Percentiles rank a stretch among this genome's conserved stretches.
These are phyloP conservation scores for Fusarium praegraminearum DNA, from an alignment of 2,329 filamentous ascomycete genomes.

Conservation along the genomic window DNA sequence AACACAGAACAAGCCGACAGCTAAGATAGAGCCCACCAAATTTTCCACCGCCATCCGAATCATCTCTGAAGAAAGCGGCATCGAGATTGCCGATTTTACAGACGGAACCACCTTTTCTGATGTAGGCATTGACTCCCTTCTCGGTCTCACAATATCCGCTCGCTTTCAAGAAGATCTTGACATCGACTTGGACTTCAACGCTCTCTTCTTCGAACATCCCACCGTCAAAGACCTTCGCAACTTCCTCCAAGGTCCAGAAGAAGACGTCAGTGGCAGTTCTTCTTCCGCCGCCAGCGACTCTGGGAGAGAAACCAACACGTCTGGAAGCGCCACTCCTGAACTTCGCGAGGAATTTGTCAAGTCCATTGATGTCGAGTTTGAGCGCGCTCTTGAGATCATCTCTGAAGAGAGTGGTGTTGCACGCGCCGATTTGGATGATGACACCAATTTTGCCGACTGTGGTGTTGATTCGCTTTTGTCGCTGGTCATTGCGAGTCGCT, in stretches of 20 bases:
- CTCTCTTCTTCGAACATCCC: constrained; percentile 64
- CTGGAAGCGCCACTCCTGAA: constrained; percentile 10
- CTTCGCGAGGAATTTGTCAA: constrained; percentile 15
- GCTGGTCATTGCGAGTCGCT: constrained; percentile 66
- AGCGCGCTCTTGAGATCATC: constrained; percentile 36
- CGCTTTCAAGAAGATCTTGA: constrained; percentile 69
- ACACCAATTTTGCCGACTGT: constrained; percentile 67
- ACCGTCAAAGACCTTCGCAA: constrained; percentile 66
- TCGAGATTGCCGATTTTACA: constrained; percentile 58
- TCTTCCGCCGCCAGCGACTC: constrained; percentile 30
- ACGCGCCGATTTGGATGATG: constrained; percentile 67
- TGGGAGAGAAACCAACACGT: constrained; percentile 3
- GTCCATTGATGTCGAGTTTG: constrained; percentile 23
- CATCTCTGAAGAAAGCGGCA: constrained; percentile 39
- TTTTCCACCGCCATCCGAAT: constrained; percentile 24
- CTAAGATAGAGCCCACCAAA: constrained; percentile 3
- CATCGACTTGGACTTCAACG: constrained; percentile 64
- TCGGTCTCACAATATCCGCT: constrained; percentile 68
- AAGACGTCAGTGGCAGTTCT: constrained; percentile 22
- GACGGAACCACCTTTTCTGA: constrained; percentile 69
- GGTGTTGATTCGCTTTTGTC: constrained; percentile 73
- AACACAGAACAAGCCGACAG: background rate
- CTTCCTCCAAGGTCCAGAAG: constrained; percentile 18
- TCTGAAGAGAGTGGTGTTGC: constrained; percentile 67
- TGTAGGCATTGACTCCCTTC: constrained; percentile 71